phyloP scores from a whole-genome alignment of 441 rosid genomes.

The Lepidium campestre region DNA sequence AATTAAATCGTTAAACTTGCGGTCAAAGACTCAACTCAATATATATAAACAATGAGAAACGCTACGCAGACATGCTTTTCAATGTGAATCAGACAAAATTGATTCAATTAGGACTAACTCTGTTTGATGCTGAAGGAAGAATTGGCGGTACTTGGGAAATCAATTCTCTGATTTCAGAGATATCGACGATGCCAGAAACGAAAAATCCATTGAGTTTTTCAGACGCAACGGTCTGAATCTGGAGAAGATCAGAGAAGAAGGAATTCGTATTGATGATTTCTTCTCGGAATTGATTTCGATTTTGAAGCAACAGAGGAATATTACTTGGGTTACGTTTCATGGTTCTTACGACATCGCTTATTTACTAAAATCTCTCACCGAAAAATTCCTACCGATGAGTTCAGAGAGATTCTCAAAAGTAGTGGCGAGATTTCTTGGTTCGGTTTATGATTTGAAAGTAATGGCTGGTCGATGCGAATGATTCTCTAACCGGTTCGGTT shows the following conservation, averaged over 20 bases:
- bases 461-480: neutral
- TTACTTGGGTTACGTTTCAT: slow-evolving; percentile 13
- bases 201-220: neutral
- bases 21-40: too few relatives aligned
- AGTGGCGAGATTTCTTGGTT: neutral
- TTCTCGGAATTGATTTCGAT: neutral
- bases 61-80: neutral
- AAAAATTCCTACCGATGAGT: neutral
- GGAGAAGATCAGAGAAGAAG: neutral
- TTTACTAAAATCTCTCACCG: neutral
- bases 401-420: neutral
- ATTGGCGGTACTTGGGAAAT: neutral
- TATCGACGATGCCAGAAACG: neutral
- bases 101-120: slow-evolving; percentile 6
- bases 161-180: neutral
- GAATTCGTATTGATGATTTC: neutral
- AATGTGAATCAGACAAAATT: neutral
- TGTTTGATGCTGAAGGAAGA: neutral
- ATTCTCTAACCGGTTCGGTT: neutral
- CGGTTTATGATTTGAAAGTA: slow-evolving; percentile 1
- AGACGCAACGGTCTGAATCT: slow-evolving; percentile 4
- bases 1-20: too few relatives aligned
- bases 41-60: too few relatives aligned
- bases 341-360: slow-evolving; percentile 8
- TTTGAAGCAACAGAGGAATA: neutral